These are phyloP conservation scores for Hypoxylon rickii DNA, from an alignment of 495 filamentous ascomycete genomes.

Conservation along the genomic window DNA sequence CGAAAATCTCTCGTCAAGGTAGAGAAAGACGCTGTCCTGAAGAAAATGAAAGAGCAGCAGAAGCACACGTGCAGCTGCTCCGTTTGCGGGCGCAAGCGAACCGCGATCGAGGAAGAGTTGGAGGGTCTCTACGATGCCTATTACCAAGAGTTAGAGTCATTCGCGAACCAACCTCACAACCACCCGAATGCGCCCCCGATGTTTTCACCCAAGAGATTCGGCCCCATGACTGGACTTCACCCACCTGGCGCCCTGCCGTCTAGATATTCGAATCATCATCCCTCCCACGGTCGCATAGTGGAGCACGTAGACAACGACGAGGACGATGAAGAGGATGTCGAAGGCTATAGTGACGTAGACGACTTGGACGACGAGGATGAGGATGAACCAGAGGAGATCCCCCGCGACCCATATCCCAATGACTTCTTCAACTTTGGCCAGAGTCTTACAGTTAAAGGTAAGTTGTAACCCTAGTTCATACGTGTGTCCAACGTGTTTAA, in stretches of 20 bases:
- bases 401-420: constrained; percentile 66
- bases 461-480: constrained; percentile 44
- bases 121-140: constrained; percentile 99
- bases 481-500: constrained; percentile 35
- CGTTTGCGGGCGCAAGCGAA: constrained; percentile 94
- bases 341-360: constrained; percentile 58
- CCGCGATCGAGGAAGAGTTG: constrained; percentile 96
- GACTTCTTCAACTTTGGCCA: constrained; percentile 98
- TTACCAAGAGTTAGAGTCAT: constrained; percentile 96
- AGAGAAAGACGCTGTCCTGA: constrained; percentile 95
- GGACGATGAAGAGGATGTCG: constrained; percentile 69
- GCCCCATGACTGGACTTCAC: constrained; percentile 56
- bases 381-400: constrained; percentile 61
- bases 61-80: constrained; percentile 99
- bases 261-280: constrained; percentile 53
- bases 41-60: constrained; percentile 99
- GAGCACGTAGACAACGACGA: constrained; percentile 64
- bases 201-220: constrained; percentile 65
- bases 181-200: constrained; percentile 62
- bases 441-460: constrained; percentile 96
- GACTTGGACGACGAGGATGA: constrained; percentile 67
- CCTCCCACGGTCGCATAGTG: constrained; percentile 58
- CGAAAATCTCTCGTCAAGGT: constrained; percentile 93
- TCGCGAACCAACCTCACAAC: constrained; percentile 83
- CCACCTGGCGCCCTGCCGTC: constrained; percentile 52